Percentiles rank a stretch among this genome's conserved stretches.
phyloP scores from a whole-genome alignment of 768 basidiomycete species.

The Suillus brevipes region DNA sequence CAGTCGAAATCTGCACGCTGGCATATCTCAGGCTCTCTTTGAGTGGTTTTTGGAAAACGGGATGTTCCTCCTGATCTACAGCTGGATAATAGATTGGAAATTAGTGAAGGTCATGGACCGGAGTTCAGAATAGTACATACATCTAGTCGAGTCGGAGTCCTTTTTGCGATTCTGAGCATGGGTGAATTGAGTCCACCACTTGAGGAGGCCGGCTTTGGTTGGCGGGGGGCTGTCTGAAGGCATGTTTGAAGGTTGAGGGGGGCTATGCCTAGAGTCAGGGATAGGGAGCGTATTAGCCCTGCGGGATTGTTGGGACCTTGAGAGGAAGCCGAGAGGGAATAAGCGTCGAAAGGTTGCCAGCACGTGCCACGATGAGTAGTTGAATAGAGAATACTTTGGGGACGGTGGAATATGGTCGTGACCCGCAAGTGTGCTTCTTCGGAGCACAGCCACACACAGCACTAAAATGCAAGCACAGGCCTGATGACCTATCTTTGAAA shows the following conservation, averaged over 20 bases:
- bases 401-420: slow-evolving; percentile 1
- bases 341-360: slow-evolving; percentile 9
- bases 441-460: slow-evolving; percentile 8
- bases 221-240: slow-evolving; percentile 38
- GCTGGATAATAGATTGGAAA: slow-evolving; percentile 14
- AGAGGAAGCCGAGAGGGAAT: slow-evolving; percentile 2
- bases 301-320: neutral
- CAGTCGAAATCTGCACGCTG: slow-evolving; percentile 91
- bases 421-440: slow-evolving; percentile 6
- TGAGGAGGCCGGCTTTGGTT: slow-evolving; percentile 61
- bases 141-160: slow-evolving; percentile 44
- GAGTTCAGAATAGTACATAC: slow-evolving; percentile 24
- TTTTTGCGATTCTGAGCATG: slow-evolving; percentile 64
- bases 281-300: slow-evolving; percentile 1
- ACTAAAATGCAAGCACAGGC: neutral
- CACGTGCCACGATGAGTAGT: slow-evolving; percentile 21
- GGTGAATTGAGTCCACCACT: slow-evolving; percentile 83
- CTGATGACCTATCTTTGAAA: neutral
- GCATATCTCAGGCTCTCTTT: slow-evolving; percentile 84
- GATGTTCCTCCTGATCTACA: slow-evolving; percentile 38
- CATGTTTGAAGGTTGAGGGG: slow-evolving; percentile 17
- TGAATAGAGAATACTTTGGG: neutral
- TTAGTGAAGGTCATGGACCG: slow-evolving; percentile 6
- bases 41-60: slow-evolving; percentile 86
- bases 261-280: slow-evolving; percentile 5